Percentiles rank a stretch among this genome's conserved stretches.
phyloP scores from a whole-genome alignment of 176 grass and related monocot species.

The Avena atlantica region DNA sequence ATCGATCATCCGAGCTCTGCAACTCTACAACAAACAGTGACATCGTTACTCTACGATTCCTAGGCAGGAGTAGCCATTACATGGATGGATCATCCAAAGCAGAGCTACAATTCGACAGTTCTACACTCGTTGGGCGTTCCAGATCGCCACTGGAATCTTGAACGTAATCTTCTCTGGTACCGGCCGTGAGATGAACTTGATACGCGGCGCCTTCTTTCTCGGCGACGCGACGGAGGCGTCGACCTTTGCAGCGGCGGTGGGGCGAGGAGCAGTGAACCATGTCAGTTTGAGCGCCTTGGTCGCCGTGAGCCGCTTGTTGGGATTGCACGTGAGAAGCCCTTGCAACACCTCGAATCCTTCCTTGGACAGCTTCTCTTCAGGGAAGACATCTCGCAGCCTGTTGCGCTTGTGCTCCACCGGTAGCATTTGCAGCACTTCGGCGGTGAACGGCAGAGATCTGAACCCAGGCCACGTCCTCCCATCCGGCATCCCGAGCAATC shows the following conservation, averaged over 20 bases:
- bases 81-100: not conserved
- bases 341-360: not conserved
- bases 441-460: not conserved
- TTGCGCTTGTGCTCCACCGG: not conserved
- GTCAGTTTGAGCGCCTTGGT: not conserved
- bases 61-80: not conserved
- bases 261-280: not conserved
- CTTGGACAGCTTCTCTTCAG: not conserved
- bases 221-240: not conserved
- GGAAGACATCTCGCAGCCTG: not conserved
- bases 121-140: not conserved
- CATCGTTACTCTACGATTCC: not conserved
- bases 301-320: not conserved
- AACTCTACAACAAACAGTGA: not conserved
- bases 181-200: not conserved
- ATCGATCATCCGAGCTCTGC: not conserved
- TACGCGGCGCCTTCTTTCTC: not conserved
- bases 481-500: not conserved
- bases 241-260: not conserved
- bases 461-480: not conserved
- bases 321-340: conserved; percentile 4
- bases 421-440: not conserved
- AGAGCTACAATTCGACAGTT: not conserved
- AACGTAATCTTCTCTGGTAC: not conserved
- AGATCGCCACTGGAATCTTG: not conserved